A percentile compares a stretch with the other conserved stretches of the same genome.
Conservation (phyloP, 176 grass and related monocot species). For the Otatea glauca region DNA sequence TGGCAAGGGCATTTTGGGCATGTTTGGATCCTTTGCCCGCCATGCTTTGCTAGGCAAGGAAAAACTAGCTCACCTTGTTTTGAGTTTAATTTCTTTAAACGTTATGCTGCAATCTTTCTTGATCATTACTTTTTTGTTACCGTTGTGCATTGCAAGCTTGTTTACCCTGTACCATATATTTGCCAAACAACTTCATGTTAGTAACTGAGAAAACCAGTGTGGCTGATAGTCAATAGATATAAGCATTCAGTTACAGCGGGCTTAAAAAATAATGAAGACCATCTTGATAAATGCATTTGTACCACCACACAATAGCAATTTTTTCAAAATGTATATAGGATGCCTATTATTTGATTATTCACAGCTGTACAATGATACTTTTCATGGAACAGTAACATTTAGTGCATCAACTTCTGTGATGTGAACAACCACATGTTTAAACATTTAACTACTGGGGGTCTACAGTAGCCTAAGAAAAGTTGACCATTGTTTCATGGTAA, state of each 20-base stretch:
- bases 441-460: background rate
- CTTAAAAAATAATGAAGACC: conserved; percentile 4
- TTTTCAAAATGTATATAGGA: conserved; percentile 1
- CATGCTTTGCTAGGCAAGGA: background rate
- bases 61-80: background rate
- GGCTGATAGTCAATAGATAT: background rate
- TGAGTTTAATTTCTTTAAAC: background rate
- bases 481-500: conserved; percentile 14
- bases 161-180: background rate
- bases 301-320: background rate
- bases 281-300: conserved; percentile 24
- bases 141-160: background rate
- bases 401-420: background rate
- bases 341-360: background rate
- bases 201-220: background rate
- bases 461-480: conserved; percentile 18
- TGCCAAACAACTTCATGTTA: background rate
- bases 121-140: background rate
- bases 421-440: conserved; percentile 5
- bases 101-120: background rate
- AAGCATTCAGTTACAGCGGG: background rate
- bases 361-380: background rate
- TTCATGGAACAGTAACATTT: background rate
- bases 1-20: background rate
- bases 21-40: background rate